Evolutionary conservation across 805 yeast genomes (phyloP).

Genomic region (Candida orba): DNA sequence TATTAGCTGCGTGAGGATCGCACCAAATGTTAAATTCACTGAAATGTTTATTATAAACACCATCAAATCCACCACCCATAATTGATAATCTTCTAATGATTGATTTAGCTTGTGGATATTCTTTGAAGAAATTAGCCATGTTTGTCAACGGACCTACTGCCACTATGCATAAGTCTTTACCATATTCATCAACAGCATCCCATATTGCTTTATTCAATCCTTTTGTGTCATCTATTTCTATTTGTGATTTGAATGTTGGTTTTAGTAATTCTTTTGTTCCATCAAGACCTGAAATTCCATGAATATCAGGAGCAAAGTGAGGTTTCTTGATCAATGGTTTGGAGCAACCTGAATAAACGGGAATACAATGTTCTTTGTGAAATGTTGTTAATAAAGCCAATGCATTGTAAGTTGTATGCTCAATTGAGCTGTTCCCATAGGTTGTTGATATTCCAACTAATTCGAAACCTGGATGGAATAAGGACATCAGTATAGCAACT

Average conservation of each 20-base stretch:
- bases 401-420: slow-evolving; percentile 62
- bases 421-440: slow-evolving; percentile 35
- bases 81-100: slow-evolving; percentile 50
- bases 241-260: slow-evolving; percentile 30
- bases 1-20: slow-evolving; percentile 71
- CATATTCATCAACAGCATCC: slow-evolving; percentile 34
- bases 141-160: slow-evolving; percentile 80
- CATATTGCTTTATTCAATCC: slow-evolving; percentile 29
- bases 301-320: slow-evolving; percentile 53
- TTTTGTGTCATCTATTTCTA: slow-evolving; percentile 32
- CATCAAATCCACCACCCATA: slow-evolving; percentile 65
- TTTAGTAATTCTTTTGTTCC: slow-evolving; percentile 58
- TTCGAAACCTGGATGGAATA: slow-evolving; percentile 43
- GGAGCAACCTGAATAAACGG: slow-evolving; percentile 61
- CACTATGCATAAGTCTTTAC: slow-evolving; percentile 47
- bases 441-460: slow-evolving; percentile 28
- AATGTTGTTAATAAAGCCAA: slow-evolving; percentile 59
- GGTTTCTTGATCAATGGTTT: slow-evolving; percentile 48
- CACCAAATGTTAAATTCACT: slow-evolving; percentile 73
- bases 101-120: slow-evolving; percentile 45
- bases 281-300: slow-evolving; percentile 71
- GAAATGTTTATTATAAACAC: slow-evolving; percentile 28
- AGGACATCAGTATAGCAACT: slow-evolving; percentile 60
- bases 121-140: slow-evolving; percentile 46
- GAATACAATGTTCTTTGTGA: slow-evolving; percentile 35